Evolutionary conservation across 371 early-diverging fungal genomes (phyloP).

Genomic region (Smittium culicis): DNA sequence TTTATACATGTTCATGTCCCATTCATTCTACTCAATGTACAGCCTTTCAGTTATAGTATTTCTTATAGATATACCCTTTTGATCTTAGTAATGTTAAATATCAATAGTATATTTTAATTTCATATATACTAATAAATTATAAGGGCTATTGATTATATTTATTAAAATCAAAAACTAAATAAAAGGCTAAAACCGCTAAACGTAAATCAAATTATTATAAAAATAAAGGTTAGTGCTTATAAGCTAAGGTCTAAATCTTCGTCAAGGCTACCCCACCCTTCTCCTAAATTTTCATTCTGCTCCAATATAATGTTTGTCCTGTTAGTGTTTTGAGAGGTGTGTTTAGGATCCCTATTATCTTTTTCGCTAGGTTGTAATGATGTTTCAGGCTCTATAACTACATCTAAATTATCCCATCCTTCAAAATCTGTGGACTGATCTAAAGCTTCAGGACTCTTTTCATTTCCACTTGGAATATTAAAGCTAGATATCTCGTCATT

Average conservation of each 20-base stretch:
- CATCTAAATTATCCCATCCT: constrained; percentile 4
- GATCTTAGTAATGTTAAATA: no score
- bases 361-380: neutral
- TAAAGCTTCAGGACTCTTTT: neutral
- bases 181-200: no score
- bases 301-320: neutral
- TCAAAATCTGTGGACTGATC: neutral
- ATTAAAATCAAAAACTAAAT: no score
- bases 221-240: no score
- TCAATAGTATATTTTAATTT: no score
- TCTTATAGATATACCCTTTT: no score
- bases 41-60: no score
- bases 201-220: no score
- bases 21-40: no score
- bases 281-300: neutral
- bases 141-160: no score
- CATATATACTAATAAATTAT: no score
- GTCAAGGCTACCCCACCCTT: constrained; percentile 6
- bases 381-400: neutral
- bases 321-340: neutral
- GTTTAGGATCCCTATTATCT: neutral
- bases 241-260: constrained; percentile 4
- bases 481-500: neutral
- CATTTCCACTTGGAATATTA: neutral
- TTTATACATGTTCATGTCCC: neutral